Evolutionary conservation across 495 filamentous ascomycete species (phyloP), one percentile per base, ranked within the genome.

Genomic region (Daldinia bambusicola): DNA sequence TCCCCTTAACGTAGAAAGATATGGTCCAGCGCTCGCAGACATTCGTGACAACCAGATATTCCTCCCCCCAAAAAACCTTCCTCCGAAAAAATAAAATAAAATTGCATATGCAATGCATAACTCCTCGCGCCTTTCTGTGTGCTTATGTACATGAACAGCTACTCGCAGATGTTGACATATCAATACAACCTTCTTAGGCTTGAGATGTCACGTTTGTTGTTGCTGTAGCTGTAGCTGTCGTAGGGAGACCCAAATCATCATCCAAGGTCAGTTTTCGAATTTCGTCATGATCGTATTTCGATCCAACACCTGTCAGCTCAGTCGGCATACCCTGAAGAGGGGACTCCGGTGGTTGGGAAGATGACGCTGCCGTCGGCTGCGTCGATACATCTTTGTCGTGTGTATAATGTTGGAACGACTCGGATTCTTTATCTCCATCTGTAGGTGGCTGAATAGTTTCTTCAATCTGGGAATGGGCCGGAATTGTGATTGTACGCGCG

Each of bases 301-400:
- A 50, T 58, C 71, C 71, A 32, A 74, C 66, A 32, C 71, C 71
- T 13, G 53, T 67, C 63, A 74, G 26, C 2, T 63, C 71, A 38
- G 66, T 32, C 34, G 71, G 67, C 37, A 70, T 22, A 30, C 60
- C 22, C 20, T 30, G 61, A 16, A 48, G 37, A 38, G 50, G 64
- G n/a, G 60, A 62, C 50, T 57, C 65, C 20, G 65, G 40, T 48
- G 50, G 31, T 37, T 16, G 52, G 22, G 58, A 56, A 55, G 55
- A 48, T 37, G 66, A 61, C 52, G 75, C 61, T 74, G 53, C 62
- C 64, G 73, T 75, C 63, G 69, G 40, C 71, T 55, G 75, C 65
- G 62, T 60, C 40, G 65, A n/a, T 26, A 63, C 65, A 36, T 74
- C 63, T 63, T 64, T 71, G 67, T 75, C 63, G 56, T 74, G 26